Conservation (phyloP, 2,329 filamentous ascomycete genomes). For the Trichophyton benhamiae region DNA sequence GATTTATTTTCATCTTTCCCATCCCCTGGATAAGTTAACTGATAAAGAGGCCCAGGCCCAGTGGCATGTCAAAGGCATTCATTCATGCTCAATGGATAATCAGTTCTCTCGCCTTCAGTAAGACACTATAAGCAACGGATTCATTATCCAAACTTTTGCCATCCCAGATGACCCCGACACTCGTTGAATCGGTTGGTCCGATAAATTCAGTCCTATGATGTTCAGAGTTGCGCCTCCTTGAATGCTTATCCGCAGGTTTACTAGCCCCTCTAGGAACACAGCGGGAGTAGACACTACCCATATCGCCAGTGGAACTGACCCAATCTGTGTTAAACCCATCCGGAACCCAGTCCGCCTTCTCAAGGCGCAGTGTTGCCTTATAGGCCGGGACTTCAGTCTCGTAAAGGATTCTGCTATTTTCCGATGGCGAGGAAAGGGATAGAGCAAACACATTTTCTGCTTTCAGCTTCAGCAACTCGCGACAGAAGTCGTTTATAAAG, state of each 20-base stretch:
- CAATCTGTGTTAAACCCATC: neutral
- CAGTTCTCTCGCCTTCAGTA: neutral
- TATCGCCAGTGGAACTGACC: neutral
- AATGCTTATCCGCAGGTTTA: neutral
- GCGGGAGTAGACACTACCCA: neutral
- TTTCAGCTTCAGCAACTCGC: neutral
- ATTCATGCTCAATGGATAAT: neutral
- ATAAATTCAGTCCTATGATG: neutral
- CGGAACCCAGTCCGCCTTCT: neutral
- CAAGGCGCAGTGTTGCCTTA: neutral
- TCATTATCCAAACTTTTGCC: neutral
- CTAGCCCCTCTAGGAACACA: neutral
- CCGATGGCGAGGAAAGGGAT: neutral
- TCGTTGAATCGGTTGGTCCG: neutral
- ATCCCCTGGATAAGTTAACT: too few relatives aligned
- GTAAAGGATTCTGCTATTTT: neutral
- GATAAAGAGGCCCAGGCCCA: too few relatives aligned
- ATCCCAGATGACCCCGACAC: neutral
- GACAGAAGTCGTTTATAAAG: neutral
- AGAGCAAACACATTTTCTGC: neutral
- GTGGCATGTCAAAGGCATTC: too few relatives aligned
- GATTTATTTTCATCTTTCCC: too few relatives aligned
- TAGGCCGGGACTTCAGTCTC: neutral
- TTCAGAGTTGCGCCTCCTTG: neutral
- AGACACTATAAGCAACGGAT: neutral